Evolutionary conservation across 257 asterid species (phyloP).

Genomic region (Solanum corneliomulleri): DNA sequence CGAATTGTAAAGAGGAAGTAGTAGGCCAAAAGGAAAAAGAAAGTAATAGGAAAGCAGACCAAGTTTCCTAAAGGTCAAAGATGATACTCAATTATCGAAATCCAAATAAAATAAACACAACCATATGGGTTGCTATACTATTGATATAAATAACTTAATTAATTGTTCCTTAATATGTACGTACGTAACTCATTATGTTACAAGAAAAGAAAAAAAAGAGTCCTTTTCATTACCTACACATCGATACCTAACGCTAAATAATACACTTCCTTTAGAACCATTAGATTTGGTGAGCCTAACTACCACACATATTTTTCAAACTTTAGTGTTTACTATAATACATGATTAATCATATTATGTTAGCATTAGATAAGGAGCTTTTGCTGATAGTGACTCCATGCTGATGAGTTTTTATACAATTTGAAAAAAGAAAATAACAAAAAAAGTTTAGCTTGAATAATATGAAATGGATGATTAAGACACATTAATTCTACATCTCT

Average conservation of each 20-base stretch:
- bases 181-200: not conserved
- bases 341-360: not conserved
- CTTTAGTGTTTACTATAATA: not conserved
- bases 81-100: not conserved
- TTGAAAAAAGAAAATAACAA: not conserved
- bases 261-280: not conserved
- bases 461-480: not conserved
- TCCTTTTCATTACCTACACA: not conserved
- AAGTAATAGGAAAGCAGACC: not conserved
- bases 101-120: not conserved
- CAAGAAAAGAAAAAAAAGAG: not conserved
- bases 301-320: not conserved
- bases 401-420: not conserved
- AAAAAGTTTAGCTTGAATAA: not conserved
- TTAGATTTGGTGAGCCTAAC: not conserved
- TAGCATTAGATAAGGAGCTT: not conserved
- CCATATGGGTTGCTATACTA: not conserved
- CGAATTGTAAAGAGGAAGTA: not conserved
- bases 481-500: not conserved
- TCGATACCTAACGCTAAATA: not conserved
- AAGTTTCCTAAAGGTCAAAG: not conserved
- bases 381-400: not conserved
- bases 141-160: not conserved
- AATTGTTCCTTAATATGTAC: not conserved
- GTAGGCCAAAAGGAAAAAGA: not conserved